Evolutionary conservation across 2,329 filamentous ascomycete species (phyloP), one percentile per base, ranked within the genome.

Genomic region (Nothomitra cinnamomea): DNA sequence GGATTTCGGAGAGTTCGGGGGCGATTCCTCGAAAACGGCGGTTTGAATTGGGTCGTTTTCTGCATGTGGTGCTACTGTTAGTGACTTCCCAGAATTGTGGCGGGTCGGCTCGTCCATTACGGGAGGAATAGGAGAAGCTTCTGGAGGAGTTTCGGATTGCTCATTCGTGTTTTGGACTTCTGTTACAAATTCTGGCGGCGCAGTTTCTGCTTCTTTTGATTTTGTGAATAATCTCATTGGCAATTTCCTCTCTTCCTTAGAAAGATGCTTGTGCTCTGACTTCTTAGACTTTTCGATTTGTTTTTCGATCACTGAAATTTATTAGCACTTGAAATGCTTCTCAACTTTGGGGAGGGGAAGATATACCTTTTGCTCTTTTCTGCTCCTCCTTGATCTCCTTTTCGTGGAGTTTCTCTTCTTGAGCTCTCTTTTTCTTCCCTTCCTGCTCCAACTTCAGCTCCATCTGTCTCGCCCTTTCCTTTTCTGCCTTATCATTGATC

Each of bases 401-500:
- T 49, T 69, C 67, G 38, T 67, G 64, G 53, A 65, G 59, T 43
- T 65, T 68, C 48, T 70, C 65, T 15, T 68, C 71, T 48, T 72
- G 72, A 50, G 77, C 74, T 51, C 80, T 73, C 53, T 80, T 75
- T 62, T 82, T 75, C 60, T 77, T 75, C 57, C 80, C 73, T 55
- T 87, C 80, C 56, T 79, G 72, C 56, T 87, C 83, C 17, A 80
- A 64, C 42, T 76, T 74, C 10, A 77, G 66, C 58, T 81, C 77
- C 48, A 80, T 72, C 56, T 84, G 75, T 56, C 81, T 75, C 50
- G 83, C 85, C 40, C 78, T 74, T 63, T 87, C 82, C 57, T 74
- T 74, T 62, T 88, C 83, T 0, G 85, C 85, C 62, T 82, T 85
- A 52, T 85, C 81, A 53, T 82, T 81, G 57, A 95, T 92, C 58